Percentiles rank a stretch among this genome's conserved stretches.
Conservation (phyloP, 495 filamentous ascomycete species). For the Ascodesmis nigricans region DNA sequence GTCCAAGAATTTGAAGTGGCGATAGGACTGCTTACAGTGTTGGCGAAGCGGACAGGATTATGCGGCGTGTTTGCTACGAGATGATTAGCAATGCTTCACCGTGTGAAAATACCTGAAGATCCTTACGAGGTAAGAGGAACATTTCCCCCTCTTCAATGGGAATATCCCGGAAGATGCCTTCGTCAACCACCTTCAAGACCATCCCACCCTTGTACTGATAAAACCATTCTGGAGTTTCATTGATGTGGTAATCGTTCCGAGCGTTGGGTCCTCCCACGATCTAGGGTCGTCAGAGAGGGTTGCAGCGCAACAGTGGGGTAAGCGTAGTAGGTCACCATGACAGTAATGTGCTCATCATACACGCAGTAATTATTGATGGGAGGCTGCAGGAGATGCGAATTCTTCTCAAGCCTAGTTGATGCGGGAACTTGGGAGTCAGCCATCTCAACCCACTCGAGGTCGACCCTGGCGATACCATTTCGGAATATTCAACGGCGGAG, state of each 20-base stretch:
- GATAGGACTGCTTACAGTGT: constrained; percentile 24
- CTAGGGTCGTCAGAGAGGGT: constrained; percentile 23
- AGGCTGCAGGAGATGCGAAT: constrained; percentile 79
- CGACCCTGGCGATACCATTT: constrained; percentile 51
- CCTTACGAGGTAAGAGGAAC: constrained; percentile 55
- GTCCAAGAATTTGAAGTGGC: too few relatives aligned
- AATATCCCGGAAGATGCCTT: constrained; percentile 54
- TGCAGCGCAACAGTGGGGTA: too few relatives aligned
- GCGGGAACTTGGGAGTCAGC: constrained; percentile 5
- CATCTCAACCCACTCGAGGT: too few relatives aligned
- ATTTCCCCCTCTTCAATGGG: constrained; percentile 80
- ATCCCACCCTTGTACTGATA: constrained; percentile 86
- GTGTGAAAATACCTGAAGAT: neutral
- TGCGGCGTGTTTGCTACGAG: constrained; percentile 62
- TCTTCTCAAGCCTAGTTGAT: constrained; percentile 57
- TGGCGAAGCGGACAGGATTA: constrained; percentile 41
- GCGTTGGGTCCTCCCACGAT: constrained; percentile 94
- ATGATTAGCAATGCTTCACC: too few relatives aligned
- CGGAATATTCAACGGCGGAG: constrained; percentile 61
- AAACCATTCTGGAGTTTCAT: constrained; percentile 90
- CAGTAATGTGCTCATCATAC: constrained; percentile 57
- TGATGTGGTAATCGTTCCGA: constrained; percentile 96
- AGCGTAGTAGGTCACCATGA: constrained; percentile 34
- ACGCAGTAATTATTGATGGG: constrained; percentile 96
- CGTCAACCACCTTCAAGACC: constrained; percentile 76